phyloP scores from a whole-genome alignment of 2,329 filamentous ascomycete species.

The Neodidymelliopsis sp. region DNA sequence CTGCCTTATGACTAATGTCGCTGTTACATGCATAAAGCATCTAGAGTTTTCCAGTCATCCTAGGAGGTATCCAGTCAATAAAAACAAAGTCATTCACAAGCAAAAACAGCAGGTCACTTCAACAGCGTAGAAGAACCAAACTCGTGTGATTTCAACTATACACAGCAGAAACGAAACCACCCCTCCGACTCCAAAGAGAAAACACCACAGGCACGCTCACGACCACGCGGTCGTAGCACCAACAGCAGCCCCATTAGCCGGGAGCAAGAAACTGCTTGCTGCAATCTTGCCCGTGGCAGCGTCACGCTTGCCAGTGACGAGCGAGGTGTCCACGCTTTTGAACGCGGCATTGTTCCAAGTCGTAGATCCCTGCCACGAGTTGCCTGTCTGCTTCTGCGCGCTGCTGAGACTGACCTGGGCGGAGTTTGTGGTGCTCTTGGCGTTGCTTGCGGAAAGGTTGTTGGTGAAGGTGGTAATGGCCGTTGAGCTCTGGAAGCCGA shows the following conservation, averaged over 20 bases:
- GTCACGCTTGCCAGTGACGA: constrained; percentile 50
- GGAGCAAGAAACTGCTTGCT: constrained; percentile 54
- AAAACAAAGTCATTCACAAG: too few relatives aligned
- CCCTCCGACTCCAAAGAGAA: too few relatives aligned
- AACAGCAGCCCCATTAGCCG: constrained; percentile 47
- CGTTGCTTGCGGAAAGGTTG: constrained; percentile 53
- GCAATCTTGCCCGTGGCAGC: constrained; percentile 50
- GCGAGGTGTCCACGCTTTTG: constrained; percentile 46
- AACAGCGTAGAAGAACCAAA: too few relatives aligned
- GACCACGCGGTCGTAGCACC: constrained; percentile 50
- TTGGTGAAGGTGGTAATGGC: constrained; percentile 47
- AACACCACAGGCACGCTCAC: too few relatives aligned
- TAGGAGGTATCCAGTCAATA: too few relatives aligned
- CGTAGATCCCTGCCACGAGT: constrained; percentile 53
- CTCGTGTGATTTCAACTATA: too few relatives aligned
- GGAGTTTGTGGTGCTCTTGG: constrained; percentile 25
- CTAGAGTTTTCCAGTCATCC: too few relatives aligned
- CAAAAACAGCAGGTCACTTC: too few relatives aligned
- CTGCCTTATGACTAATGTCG: too few relatives aligned
- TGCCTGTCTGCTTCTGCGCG: constrained; percentile 43
- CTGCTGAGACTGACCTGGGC: constrained; percentile 29
- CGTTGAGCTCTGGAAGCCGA: constrained; percentile 51
- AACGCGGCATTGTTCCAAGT: constrained; percentile 53
- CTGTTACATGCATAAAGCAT: too few relatives aligned
- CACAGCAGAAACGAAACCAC: too few relatives aligned